These are phyloP conservation scores for Ceratocystis variospora DNA, from an alignment of 2,329 filamentous ascomycete species.

Conservation along the genomic window DNA sequence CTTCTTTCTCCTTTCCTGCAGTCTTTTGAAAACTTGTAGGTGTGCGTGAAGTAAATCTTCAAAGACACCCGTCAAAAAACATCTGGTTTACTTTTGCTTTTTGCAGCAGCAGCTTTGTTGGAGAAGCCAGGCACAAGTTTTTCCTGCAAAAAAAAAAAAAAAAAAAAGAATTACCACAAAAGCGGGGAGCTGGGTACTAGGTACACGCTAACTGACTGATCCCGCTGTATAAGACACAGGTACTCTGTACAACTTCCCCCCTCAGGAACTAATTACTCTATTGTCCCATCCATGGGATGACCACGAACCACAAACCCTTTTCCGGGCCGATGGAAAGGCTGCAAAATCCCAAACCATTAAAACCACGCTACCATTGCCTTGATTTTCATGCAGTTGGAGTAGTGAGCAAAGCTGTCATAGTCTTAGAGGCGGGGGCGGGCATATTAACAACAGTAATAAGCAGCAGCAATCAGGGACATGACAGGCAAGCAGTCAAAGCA, in stretches of 20 bases:
- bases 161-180: background rate
- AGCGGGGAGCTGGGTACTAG: background rate
- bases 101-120: background rate
- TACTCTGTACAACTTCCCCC: constrained; percentile 2
- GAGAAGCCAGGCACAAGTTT: background rate
- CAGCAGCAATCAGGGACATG: background rate
- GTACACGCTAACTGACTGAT: background rate
- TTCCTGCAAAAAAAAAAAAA: background rate
- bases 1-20: no score
- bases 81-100: no score
- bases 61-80: no score
- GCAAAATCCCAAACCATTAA: background rate
- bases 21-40: no score
- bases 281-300: background rate
- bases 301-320: background rate
- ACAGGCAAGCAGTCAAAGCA: background rate
- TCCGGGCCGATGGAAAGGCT: constrained; percentile 3
- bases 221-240: background rate
- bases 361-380: background rate
- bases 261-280: background rate
- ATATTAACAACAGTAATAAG: background rate
- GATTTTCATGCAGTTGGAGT: background rate
- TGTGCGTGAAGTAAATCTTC: no score
- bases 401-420: background rate
- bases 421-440: background rate